Conservation (phyloP, 495 filamentous ascomycete genomes). For the Penicillium herquei region DNA sequence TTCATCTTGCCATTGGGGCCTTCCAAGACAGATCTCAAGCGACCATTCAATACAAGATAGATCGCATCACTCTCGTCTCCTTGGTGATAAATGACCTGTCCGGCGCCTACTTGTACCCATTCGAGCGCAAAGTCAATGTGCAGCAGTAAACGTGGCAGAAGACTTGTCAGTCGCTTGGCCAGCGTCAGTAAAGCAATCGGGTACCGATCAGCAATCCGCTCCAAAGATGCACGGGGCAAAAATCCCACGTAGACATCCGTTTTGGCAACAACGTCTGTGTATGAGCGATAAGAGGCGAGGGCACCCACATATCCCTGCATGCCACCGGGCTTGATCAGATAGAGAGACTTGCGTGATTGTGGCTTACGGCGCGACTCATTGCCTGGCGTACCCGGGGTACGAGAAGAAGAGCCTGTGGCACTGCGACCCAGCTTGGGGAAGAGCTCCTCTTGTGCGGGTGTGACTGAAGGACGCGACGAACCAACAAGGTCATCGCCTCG, state of each 20-base stretch:
- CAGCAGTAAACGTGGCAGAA: slow-evolving; percentile 86
- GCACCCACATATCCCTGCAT: slow-evolving; percentile 92
- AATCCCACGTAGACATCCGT: slow-evolving; percentile 99
- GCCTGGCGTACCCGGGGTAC: slow-evolving; percentile 27
- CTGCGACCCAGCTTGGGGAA: slow-evolving; percentile 50
- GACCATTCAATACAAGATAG: slow-evolving; percentile 94
- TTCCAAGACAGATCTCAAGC: slow-evolving; percentile 77
- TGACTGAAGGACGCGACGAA: slow-evolving; percentile 25
- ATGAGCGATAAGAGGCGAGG: slow-evolving; percentile 90
- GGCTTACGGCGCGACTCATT: slow-evolving; percentile 48
- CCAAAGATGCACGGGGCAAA: slow-evolving; percentile 78
- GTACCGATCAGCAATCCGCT: slow-evolving; percentile 87
- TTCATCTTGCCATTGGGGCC: slow-evolving; percentile 76
- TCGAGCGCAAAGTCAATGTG: slow-evolving; percentile 98
- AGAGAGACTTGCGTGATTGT: slow-evolving; percentile 68
- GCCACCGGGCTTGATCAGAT: slow-evolving; percentile 91
- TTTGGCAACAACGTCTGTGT: slow-evolving; percentile 94
- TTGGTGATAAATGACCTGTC: slow-evolving; percentile 91
- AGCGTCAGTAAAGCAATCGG: slow-evolving; percentile 91
- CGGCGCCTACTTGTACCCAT: slow-evolving; percentile 94
- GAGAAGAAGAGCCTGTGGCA: slow-evolving; percentile 46
- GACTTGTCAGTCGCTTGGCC: slow-evolving; percentile 87
- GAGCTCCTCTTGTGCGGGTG: slow-evolving; percentile 39
- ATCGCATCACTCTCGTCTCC: slow-evolving; percentile 97
- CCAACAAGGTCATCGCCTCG: slow-evolving; percentile 44